Conservation (phyloP, 2,329 filamentous ascomycete genomes). For the Colletotrichum paranaense region DNA sequence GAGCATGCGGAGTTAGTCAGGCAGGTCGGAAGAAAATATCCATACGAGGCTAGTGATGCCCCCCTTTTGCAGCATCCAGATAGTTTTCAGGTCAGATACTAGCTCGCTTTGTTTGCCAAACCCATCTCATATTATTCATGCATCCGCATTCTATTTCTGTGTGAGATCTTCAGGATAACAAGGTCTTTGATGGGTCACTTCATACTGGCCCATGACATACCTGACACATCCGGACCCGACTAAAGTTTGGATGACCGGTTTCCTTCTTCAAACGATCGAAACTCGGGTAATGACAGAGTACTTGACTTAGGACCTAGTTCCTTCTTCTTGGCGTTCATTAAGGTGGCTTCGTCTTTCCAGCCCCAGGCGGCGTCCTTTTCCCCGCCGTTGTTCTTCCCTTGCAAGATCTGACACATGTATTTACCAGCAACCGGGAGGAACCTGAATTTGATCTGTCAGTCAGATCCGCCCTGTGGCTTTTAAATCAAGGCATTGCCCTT, state of each 20-base stretch:
- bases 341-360: neutral
- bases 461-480: neutral
- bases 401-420: slow-evolving; percentile 13
- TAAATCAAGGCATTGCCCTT: too few relatives aligned
- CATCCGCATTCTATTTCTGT: neutral
- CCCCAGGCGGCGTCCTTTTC: slow-evolving; percentile 21
- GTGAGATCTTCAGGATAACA: neutral
- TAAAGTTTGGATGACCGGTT: neutral
- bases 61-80: neutral
- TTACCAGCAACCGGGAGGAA: slow-evolving; percentile 16
- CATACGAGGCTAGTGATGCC: slow-evolving; percentile 22
- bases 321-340: neutral
- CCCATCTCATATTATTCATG: neutral
- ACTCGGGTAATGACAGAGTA: neutral
- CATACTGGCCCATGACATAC: too few relatives aligned
- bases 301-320: neutral
- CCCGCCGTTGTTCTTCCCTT: neutral
- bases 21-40: slow-evolving; percentile 15
- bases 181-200: too few relatives aligned
- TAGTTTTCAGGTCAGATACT: neutral
- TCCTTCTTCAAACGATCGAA: neutral
- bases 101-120: neutral
- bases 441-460: neutral
- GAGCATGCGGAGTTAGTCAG: slow-evolving; percentile 15
- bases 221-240: neutral